Conservation (phyloP, 2,329 filamentous ascomycete genomes). For the Aspergillus amoenus region DNA sequence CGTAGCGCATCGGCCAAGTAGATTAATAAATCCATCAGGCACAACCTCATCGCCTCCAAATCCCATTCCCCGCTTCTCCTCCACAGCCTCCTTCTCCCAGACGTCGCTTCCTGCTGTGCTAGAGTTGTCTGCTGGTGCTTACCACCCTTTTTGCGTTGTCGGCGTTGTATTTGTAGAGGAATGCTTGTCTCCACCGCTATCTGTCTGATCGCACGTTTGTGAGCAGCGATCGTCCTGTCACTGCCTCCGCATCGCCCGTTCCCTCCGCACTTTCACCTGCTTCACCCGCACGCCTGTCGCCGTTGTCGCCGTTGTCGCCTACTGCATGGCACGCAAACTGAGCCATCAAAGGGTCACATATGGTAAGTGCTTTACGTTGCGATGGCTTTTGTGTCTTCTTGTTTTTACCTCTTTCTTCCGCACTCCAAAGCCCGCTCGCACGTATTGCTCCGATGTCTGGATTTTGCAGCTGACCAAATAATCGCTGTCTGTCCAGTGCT, state of each 20-base stretch:
- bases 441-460: neutral
- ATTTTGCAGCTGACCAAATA: conserved; percentile 8
- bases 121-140: neutral
- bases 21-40: conserved; percentile 11
- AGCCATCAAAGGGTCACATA: conserved; percentile 68
- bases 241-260: conserved; percentile 21
- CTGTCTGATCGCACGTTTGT: conserved; percentile 8
- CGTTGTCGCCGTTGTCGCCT: conserved; percentile 15
- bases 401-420: neutral
- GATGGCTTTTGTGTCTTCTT: neutral
- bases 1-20: neutral
- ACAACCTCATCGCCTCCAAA: conserved; percentile 3
- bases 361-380: conserved; percentile 49
- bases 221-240: conserved; percentile 20
- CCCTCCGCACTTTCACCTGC: conserved; percentile 19
- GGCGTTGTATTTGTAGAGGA: neutral
- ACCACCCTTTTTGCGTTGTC: neutral
- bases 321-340: conserved; percentile 65
- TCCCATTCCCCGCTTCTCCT: conserved; percentile 7
- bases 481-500: conserved; percentile 53
- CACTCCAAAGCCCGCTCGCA: neutral
- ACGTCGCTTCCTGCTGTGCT: neutral
- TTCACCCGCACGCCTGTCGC: conserved; percentile 11
- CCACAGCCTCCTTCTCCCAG: conserved; percentile 3
- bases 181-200: conserved; percentile 1